A percentile compares a stretch with the other conserved stretches of the same genome.
Evolutionary conservation across 345 rosid genomes (phyloP).

Genomic region (Eucalyptus urophylla): DNA sequence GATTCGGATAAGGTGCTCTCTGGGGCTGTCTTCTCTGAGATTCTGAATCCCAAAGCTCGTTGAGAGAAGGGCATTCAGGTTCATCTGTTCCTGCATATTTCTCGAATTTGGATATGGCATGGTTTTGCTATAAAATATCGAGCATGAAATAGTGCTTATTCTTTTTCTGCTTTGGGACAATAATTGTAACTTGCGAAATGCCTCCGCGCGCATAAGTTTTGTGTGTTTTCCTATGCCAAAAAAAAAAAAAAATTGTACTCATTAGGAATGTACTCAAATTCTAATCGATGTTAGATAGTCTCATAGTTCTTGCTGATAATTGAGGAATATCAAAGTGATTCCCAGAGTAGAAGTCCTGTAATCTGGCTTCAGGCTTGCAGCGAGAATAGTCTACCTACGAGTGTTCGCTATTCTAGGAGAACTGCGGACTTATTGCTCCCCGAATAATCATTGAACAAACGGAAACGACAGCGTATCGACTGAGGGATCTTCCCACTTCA

Average conservation of each 20-base stretch:
- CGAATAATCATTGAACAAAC: background rate
- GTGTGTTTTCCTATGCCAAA: background rate
- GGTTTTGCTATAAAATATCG: background rate
- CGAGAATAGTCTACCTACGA: background rate
- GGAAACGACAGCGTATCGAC: background rate
- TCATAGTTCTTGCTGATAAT: background rate
- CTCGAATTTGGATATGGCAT: background rate
- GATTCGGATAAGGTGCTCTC: background rate
- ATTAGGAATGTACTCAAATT: background rate
- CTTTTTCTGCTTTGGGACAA: background rate
- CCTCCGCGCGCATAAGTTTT: background rate
- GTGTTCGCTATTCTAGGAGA: background rate
- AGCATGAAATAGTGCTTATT: background rate
- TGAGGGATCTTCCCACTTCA: background rate
- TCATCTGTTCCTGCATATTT: background rate
- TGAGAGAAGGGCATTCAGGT: background rate
- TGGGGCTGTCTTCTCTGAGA: constrained; percentile 13
- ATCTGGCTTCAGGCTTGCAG: background rate
- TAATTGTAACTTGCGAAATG: background rate
- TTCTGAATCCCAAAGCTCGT: constrained; percentile 6
- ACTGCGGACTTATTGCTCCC: background rate
- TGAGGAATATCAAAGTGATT: background rate
- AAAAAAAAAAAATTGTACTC: background rate
- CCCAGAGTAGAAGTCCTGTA: background rate
- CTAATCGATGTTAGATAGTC: background rate